Conservation (phyloP, 129 eudicot genomes). For the Heracleum sosnowskyi region DNA sequence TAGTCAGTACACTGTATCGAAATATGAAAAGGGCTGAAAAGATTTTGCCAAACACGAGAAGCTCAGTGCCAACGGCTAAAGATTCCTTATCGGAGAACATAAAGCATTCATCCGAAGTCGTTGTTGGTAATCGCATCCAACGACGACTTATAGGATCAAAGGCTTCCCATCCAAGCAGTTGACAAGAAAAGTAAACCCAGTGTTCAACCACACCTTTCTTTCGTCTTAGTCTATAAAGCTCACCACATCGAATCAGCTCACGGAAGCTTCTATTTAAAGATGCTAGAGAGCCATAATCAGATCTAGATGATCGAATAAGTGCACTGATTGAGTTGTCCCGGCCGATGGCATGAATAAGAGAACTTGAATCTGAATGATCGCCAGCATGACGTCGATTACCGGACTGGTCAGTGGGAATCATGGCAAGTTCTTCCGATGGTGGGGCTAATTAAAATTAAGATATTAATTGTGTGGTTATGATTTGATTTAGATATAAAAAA, state of each 20-base stretch:
- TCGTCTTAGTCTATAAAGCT: constrained; percentile 52
- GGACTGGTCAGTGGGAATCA: constrained; percentile 27
- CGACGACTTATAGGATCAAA: constrained; percentile 58
- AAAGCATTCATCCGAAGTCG: constrained; percentile 57
- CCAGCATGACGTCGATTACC: constrained; percentile 24
- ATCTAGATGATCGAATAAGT: constrained; percentile 62
- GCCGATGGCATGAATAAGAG: constrained; percentile 54
- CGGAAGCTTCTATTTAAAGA: constrained; percentile 62
- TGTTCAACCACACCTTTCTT: constrained; percentile 50
- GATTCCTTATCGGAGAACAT: constrained; percentile 75
- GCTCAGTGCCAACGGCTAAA: constrained; percentile 76
- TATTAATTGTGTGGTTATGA: too few species aligned
- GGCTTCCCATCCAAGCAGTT: constrained; percentile 80
- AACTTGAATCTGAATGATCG: constrained; percentile 45
- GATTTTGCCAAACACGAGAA: constrained; percentile 66
- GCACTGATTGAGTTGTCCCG: constrained; percentile 62
- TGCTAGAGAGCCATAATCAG: constrained; percentile 63
- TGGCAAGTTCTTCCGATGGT: constrained; percentile 29
- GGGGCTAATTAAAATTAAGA: too few species aligned
- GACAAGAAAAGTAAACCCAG: constrained; percentile 92
- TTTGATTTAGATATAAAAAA: too few species aligned
- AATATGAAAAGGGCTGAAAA: constrained; percentile 46
- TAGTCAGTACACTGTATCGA: constrained; percentile 56
- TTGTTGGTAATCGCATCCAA: constrained; percentile 72
- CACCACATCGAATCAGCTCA: constrained; percentile 51